Evolutionary conservation across 2,329 filamentous ascomycete genomes (phyloP), one percentile per base, ranked within the genome.

Genomic region (Xylariaceae sp.): DNA sequence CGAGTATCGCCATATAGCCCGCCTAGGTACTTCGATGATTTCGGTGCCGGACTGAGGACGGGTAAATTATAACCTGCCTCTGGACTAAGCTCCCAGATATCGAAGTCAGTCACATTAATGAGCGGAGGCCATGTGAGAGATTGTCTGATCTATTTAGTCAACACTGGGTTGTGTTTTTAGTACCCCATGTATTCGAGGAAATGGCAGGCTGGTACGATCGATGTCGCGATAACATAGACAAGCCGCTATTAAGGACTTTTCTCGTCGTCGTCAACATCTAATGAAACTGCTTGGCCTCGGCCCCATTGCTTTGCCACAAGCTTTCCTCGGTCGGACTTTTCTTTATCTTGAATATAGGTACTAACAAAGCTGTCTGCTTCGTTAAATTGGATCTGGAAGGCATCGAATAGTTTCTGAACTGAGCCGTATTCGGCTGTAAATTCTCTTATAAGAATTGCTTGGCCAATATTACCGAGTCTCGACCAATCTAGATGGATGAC

Each of bases 191-290:
- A 2, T 11, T 35, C 11, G 23, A 56, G 53, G 44, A 56, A 56
- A 33, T 45, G 18, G 21, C 53, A 56, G n/a, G 53, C 53, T 9
- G 53, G 53, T 8, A 10, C 40, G 8, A 56, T 53, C 8, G 49
- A 53, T 5, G 53, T 49, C 2, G 29, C n/a, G 15, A 2, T 6
- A 20, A 56, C 9, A 44, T 49, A 15, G 2, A 50, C n/a, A n/a
- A 39, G 53, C 32, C 44, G 49, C 33, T 53, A 40, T 40, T 53
- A 50, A 15, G 53, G 53, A 2, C 49, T 53, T n/a, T n/a, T n/a
- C n/a, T n/a, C n/a, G 33, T 56, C 44, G 30, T 26, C 30, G 3
- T 20, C 8, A 11, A 30, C 21, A n/a, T 30, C 21, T 15, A 23
- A 8, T 6, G 44, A 23, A 3, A 42, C 40, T 32, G 43, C 53